Percentiles rank a stretch among this genome's conserved stretches.
These are phyloP conservation scores for Angomonas desouzai DNA, from an alignment of 208 protist genomes.

Conservation along the genomic window DNA sequence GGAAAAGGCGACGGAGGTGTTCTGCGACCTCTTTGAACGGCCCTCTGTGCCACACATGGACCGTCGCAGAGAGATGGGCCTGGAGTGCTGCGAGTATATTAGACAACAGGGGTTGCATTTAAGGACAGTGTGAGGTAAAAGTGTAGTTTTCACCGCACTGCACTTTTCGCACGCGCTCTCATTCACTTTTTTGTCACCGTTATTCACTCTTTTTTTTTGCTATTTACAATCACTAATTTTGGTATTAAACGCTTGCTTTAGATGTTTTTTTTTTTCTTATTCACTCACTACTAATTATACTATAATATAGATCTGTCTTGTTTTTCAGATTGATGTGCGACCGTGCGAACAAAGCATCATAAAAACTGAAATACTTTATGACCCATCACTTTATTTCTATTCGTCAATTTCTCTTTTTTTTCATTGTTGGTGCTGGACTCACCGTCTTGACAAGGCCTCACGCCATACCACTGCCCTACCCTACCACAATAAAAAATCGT, in stretches of 20 bases:
- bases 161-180: no score
- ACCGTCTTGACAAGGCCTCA: no score
- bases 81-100: conserved; percentile 11
- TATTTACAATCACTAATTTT: conserved; percentile 1
- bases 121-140: background rate
- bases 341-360: background rate
- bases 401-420: no score
- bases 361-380: conserved; percentile 13
- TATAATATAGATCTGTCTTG: no score
- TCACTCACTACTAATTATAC: no score
- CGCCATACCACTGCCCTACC: no score
- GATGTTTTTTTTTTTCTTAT: conserved; percentile 11
- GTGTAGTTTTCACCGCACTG: no score
- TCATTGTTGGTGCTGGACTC: no score
- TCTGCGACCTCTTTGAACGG: conserved; percentile 13
- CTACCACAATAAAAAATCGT: no score
- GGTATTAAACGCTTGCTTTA: conserved; percentile 1
- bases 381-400: no score
- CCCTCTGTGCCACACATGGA: conserved; percentile 14
- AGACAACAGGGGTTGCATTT: conserved; percentile 6
- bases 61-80: background rate
- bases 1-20: conserved; percentile 2
- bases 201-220: conserved; percentile 12
- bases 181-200: no score
- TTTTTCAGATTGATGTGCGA: no score